Base-by-base conservation (phyloP, 1,284 basidiomycete species). In the Violaceomyces palustris region DNA sequence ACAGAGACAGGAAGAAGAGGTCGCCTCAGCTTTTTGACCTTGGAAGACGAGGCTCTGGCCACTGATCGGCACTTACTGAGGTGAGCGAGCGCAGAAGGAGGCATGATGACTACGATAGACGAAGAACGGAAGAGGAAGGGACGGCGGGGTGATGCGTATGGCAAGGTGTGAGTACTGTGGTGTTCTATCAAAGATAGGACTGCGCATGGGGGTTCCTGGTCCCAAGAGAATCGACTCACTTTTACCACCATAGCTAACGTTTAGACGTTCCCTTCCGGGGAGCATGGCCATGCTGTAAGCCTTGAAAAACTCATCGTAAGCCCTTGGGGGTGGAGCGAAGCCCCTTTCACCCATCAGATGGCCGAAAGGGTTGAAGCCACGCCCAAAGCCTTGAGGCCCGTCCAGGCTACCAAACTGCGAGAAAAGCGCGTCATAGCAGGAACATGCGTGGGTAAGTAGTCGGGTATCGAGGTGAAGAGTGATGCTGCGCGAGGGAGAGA, bases 101-200 rank as follows among this genome's bases (percentile, higher is more conserved):
- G 94, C 88, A 99, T 91, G 50, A 98, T 89, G 64, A 98, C 92
- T 93, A 61, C 1, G n/a, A n/a, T n/a, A n/a, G n/a, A n/a, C n/a
- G n/a, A n/a, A n/a, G n/a, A n/a, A n/a, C n/a, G n/a, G n/a, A n/a
- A n/a, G n/a, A n/a, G n/a, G n/a, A n/a, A n/a, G n/a, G n/a, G n/a
- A n/a, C n/a, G n/a, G n/a, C n/a, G n/a, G n/a, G n/a, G n/a, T n/a
- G n/a, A n/a, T n/a, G n/a, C n/a, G n/a, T n/a, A n/a, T n/a, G n/a
- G n/a, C n/a, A n/a, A n/a, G n/a, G n/a, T n/a, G n/a, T n/a, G n/a
- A n/a, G n/a, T n/a, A n/a, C n/a, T n/a, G n/a, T n/a, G n/a, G n/a
- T n/a, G n/a, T n/a, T n/a, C n/a, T n/a, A n/a, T n/a, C n/a, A n/a
- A n/a, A n/a, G n/a, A n/a, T n/a, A n/a, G n/a, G n/a, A n/a, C n/a